These are phyloP conservation scores for Alternaria brassicae DNA, from an alignment of 2,329 filamentous ascomycete genomes.

Conservation along the genomic window DNA sequence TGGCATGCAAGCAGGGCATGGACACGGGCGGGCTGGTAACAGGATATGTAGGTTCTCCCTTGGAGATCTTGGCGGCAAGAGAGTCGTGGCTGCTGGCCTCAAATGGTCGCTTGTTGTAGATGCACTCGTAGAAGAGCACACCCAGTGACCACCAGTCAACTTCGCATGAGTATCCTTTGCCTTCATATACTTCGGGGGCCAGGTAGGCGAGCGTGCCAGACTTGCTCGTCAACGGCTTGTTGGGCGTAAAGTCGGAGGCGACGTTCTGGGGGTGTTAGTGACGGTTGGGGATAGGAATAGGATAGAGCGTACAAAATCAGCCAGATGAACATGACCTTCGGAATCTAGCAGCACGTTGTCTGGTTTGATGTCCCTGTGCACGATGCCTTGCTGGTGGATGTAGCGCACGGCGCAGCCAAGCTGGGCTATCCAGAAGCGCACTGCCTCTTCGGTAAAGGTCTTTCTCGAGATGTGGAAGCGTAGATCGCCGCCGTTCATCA, in stretches of 20 bases:
- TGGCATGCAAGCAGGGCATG: conserved; percentile 85
- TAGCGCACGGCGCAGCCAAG: conserved; percentile 83
- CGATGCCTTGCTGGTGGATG: conserved; percentile 53
- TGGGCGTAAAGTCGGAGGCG: conserved; percentile 86
- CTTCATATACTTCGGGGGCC: conserved; percentile 92
- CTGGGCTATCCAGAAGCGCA: conserved; percentile 96
- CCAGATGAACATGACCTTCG: conserved; percentile 83
- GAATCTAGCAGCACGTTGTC: conserved; percentile 53
- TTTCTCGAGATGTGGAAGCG: conserved; percentile 98
- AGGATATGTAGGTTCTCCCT: conserved; percentile 84
- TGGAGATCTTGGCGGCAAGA: conserved; percentile 80
- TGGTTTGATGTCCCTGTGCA: conserved; percentile 54
- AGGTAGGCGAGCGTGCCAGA: conserved; percentile 96
- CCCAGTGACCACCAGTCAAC: conserved; percentile 99
- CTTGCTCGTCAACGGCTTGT: conserved; percentile 88
- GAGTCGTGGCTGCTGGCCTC: conserved; percentile 86
- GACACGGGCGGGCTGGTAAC: conserved; percentile 91
- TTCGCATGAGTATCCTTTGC: conserved; percentile 85
- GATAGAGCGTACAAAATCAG: conserved; percentile 80
- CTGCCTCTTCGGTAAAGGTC: conserved; percentile 95
- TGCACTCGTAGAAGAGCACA: conserved; percentile 98
- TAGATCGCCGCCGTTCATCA: conserved; percentile 97
- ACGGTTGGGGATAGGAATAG: not conserved
- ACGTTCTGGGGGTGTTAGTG: conserved; percentile 76
- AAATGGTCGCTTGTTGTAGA: conserved; percentile 98